Base-by-base conservation (phyloP, 2,329 filamentous ascomycete genomes). In the Diaporthe batatas region DNA sequence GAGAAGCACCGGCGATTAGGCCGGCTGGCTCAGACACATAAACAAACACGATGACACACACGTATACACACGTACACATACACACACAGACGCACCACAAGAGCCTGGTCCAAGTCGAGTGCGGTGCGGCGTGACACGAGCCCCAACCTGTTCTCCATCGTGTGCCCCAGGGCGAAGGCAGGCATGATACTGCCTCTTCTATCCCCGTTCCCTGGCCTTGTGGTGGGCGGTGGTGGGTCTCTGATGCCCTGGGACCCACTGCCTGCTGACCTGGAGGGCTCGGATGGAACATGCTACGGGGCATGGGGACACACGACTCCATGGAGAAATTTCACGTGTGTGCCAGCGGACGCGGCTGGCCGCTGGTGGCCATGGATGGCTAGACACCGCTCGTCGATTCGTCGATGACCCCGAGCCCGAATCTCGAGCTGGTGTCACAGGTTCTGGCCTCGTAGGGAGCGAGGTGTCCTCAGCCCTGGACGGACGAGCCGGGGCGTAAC, bases 291-390 rank as follows among this genome's bases (percentile, higher is more conserved):
- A 47, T 51, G 59, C 42, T 29, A 65, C 59, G 49, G 3, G 42
- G 18, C 44, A 47, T 47, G 59, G 23, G 16, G 2, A 49, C 39
- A 68, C 51, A 39, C 3, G 36, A 3, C 36, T 23, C 44, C 42
- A 34, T 21, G 18, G 23, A 71, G 23, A 71, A 36, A 54, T 55
- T 68, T 58, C 58, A 58, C 69, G 72, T 55, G 59, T 73, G 58
- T 8, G 25, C 23, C 57, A 34, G n/a, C 21, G 29, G 53, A 71
- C 59, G 54, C 58, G 44, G 69, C 53, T 59, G 53, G 53, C 53
- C 54, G 53, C 32, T 44, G 67, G 14, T 4, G 16, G 12, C n/a
- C 18, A 6, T 42, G 34, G 54, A 14, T 44, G 23, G 18, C n/a
- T 39, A 65, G 25, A 36, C 34, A 54, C 25, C 51, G 57, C 47